phyloP scores from a whole-genome alignment of 805 yeast genomes.

The Metschnikowia amazonensis region DNA sequence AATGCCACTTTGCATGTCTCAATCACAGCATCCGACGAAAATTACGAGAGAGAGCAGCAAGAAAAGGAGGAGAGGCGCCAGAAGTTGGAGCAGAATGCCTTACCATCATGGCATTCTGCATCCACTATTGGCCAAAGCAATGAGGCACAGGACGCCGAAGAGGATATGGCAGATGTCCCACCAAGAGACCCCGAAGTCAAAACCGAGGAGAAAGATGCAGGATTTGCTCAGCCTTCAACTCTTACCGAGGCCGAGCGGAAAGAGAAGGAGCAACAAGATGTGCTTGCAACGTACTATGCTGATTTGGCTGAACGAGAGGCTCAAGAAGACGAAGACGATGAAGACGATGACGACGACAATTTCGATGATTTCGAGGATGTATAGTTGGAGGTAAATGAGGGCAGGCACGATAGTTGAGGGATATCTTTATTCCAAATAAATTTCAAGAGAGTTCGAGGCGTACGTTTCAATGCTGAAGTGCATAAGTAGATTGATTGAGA shows the following conservation, averaged over 20 bases:
- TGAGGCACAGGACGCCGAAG: slow-evolving; percentile 11
- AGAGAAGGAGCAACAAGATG: slow-evolving; percentile 61
- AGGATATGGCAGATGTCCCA: slow-evolving; percentile 19
- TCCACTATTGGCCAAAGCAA: slow-evolving; percentile 79
- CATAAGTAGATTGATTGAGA: no score
- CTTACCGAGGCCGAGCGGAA: slow-evolving; percentile 17
- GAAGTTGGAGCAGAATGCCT: slow-evolving; percentile 81
- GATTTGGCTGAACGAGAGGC: slow-evolving; percentile 68
- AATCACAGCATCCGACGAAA: slow-evolving; percentile 84
- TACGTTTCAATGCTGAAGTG: no score
- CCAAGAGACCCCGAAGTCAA: slow-evolving; percentile 16
- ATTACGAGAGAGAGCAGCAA: slow-evolving; percentile 58
- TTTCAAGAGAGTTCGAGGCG: no score
- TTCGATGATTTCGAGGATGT: slow-evolving; percentile 35
- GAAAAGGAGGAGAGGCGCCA: slow-evolving; percentile 66
- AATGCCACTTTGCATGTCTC: slow-evolving; percentile 89
- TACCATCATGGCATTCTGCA: slow-evolving; percentile 94
- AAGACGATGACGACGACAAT: slow-evolving; percentile 35
- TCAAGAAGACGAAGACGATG: slow-evolving; percentile 58
- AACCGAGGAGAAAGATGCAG: slow-evolving; percentile 6
- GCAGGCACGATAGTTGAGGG: no score
- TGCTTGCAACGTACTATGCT: slow-evolving; percentile 64
- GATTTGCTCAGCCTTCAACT: slow-evolving; percentile 5
- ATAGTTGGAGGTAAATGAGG: neutral
- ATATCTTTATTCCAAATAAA: no score